Evolutionary conservation across 1,284 basidiomycete genomes (phyloP).

Genomic region (Pseudozyma tsukubaensis): DNA sequence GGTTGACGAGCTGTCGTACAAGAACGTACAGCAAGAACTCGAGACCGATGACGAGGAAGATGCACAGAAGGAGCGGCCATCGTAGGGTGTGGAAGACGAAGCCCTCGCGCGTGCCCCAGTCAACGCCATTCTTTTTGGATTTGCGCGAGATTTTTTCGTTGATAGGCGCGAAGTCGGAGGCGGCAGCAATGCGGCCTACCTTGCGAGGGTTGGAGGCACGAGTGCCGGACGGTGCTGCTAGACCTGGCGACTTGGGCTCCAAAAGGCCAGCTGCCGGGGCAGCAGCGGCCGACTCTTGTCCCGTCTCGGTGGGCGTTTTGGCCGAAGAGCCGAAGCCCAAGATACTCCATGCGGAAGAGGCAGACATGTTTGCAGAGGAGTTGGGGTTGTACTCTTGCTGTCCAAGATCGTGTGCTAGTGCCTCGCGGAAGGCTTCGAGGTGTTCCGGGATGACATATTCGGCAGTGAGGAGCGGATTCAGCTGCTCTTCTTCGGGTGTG

Average conservation of each 20-base stretch:
- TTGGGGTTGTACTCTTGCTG: slow-evolving; percentile 55
- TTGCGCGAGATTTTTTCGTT: slow-evolving; percentile 51
- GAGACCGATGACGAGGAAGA: slow-evolving; percentile 84
- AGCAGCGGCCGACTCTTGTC: slow-evolving; percentile 14
- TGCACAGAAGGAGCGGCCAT: slow-evolving; percentile 73
- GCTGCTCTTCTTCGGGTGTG: slow-evolving; percentile 28
- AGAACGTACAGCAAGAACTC: slow-evolving; percentile 87
- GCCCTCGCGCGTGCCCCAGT: slow-evolving; percentile 60
- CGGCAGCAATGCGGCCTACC: slow-evolving; percentile 58
- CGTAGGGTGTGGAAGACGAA: slow-evolving; percentile 59
- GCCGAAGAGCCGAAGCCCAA: slow-evolving; percentile 39
- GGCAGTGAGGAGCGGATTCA: slow-evolving; percentile 56
- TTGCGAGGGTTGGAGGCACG: slow-evolving; percentile 49
- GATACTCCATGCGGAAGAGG: slow-evolving; percentile 40
- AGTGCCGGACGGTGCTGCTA: slow-evolving; percentile 33
- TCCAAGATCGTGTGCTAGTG: slow-evolving; percentile 54
- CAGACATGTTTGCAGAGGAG: slow-evolving; percentile 33
- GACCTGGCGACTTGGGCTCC: slow-evolving; percentile 27
- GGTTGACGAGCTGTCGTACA: slow-evolving; percentile 83
- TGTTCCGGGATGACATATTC: slow-evolving; percentile 51
- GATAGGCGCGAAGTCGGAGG: slow-evolving; percentile 67
- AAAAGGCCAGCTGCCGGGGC: slow-evolving; percentile 6
- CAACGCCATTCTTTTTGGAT: slow-evolving; percentile 36
- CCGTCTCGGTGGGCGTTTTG: slow-evolving; percentile 29
- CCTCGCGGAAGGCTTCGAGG: slow-evolving; percentile 59